Conservation (phyloP, 2,329 filamentous ascomycete genomes). For the Hypoxylon sp. region DNA sequence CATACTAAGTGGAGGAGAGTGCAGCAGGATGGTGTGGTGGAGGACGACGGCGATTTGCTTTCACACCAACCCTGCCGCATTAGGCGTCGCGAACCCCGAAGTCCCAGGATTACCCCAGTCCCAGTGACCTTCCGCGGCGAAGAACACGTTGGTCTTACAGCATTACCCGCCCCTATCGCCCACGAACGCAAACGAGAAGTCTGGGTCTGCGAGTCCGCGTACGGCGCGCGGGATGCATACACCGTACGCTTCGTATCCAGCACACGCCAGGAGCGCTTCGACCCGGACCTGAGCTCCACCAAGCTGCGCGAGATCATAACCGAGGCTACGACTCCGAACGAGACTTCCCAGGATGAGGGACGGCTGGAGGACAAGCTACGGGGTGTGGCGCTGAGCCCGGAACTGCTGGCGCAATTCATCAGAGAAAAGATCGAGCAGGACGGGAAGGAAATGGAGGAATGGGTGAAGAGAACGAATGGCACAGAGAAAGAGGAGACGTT, state of each 20-base stretch:
- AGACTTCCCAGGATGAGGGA: neutral
- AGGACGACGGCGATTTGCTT: neutral
- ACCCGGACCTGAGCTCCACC: conserved; percentile 42
- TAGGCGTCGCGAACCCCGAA: too few relatives aligned
- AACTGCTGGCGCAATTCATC: conserved; percentile 27
- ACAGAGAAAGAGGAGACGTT: neutral
- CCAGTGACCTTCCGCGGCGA: too few relatives aligned
- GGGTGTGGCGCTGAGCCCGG: conserved; percentile 37
- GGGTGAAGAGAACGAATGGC: neutral
- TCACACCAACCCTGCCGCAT: too few relatives aligned
- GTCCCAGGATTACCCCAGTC: too few relatives aligned
- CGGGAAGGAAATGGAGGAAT: neutral
- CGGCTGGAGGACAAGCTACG: conserved; percentile 26
- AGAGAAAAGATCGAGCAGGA: neutral
- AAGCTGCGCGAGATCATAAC: conserved; percentile 30
- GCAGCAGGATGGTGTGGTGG: neutral
- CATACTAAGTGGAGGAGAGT: conserved; percentile 31
- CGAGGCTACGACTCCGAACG: neutral
- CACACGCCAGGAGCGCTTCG: conserved; percentile 20
- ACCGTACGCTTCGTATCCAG: conserved; percentile 29
- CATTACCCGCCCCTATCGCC: neutral
- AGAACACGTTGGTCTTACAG: too few relatives aligned
- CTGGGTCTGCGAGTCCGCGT: conserved; percentile 13
- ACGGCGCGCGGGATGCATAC: neutral
- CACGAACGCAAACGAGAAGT: conserved; percentile 6